Percentiles rank a stretch among this genome's conserved stretches.
Conservation (phyloP, 371 early-diverging fungal genomes). For the Sporodiniella umbellata region DNA sequence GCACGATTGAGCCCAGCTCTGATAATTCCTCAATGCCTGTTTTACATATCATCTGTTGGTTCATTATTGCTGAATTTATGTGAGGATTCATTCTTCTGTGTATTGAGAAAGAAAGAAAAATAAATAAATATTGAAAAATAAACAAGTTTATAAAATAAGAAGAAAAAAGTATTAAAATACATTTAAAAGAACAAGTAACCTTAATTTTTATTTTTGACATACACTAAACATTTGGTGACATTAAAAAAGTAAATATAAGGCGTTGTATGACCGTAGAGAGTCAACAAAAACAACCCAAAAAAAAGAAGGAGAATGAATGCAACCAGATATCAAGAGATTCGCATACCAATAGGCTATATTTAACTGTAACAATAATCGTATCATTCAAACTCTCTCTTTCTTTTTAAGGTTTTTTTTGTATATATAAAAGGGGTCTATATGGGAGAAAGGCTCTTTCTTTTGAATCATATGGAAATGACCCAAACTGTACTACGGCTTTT, state of each 20-base stretch:
- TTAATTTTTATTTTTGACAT: background rate
- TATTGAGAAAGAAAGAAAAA: background rate
- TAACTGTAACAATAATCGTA: too few species aligned
- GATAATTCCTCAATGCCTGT: constrained; percentile 9
- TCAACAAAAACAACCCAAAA: background rate
- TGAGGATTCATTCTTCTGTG: background rate
- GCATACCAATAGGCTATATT: background rate
- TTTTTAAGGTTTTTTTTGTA: background rate
- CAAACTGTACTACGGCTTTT: background rate
- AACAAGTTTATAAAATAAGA: too few species aligned
- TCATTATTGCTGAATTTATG: background rate
- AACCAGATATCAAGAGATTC: background rate
- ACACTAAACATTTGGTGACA: background rate
- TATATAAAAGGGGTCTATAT: too few species aligned
- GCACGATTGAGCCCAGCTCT: constrained; percentile 12
- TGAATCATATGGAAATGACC: too few species aligned
- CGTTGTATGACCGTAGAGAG: background rate
- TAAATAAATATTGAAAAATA: background rate
- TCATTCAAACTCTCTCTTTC: background rate
- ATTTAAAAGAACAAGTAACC: background rate
- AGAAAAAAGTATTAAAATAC: background rate
- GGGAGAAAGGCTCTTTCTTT: too few species aligned
- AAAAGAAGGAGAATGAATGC: background rate
- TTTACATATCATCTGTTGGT: background rate
- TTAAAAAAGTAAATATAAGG: background rate